phyloP scores from a whole-genome alignment of 768 basidiomycete genomes.

The Pulveroboletus frians region DNA sequence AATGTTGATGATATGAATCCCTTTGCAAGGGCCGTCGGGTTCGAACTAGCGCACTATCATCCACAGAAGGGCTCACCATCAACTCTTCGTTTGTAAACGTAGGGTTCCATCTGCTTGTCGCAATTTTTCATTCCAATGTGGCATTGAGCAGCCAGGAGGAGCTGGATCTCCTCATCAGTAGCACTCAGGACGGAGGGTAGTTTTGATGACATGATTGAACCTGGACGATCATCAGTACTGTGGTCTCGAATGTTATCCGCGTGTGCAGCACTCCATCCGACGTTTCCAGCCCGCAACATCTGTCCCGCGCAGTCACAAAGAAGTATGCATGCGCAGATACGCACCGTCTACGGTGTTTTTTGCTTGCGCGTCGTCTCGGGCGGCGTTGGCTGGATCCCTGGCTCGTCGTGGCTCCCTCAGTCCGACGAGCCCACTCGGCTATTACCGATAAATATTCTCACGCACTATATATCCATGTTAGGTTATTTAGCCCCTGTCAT shows the following conservation, averaged over 20 bases:
- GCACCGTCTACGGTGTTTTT: constrained; percentile 37
- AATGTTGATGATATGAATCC: constrained; percentile 95
- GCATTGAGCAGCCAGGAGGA: constrained; percentile 90
- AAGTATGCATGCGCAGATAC: constrained; percentile 19
- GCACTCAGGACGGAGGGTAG: constrained; percentile 89
- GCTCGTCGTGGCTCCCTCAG: constrained; percentile 14
- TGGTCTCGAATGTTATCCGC: constrained; percentile 26
- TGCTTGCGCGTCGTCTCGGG: constrained; percentile 35
- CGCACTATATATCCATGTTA: neutral
- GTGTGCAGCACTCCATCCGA: constrained; percentile 33
- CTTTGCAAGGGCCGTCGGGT: constrained; percentile 37
- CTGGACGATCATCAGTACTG: constrained; percentile 29
- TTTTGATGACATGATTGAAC: constrained; percentile 68
- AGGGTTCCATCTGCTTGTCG: constrained; percentile 98
- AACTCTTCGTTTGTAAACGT: constrained; percentile 93
- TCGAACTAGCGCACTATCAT: constrained; percentile 11
- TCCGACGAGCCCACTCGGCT: constrained; percentile 20
- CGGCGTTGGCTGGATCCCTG: constrained; percentile 35
- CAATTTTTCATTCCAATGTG: constrained; percentile 99
- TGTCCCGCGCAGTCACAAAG: constrained; percentile 4
- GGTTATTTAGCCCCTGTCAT: constrained; percentile 11
- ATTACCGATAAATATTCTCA: constrained; percentile 20
- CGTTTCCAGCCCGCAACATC: constrained; percentile 9
- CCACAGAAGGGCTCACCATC: constrained; percentile 64
- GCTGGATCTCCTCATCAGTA: constrained; percentile 96